These are phyloP conservation scores for Babesia microti DNA, from an alignment of 169 alveolate species.

Conservation along the genomic window DNA sequence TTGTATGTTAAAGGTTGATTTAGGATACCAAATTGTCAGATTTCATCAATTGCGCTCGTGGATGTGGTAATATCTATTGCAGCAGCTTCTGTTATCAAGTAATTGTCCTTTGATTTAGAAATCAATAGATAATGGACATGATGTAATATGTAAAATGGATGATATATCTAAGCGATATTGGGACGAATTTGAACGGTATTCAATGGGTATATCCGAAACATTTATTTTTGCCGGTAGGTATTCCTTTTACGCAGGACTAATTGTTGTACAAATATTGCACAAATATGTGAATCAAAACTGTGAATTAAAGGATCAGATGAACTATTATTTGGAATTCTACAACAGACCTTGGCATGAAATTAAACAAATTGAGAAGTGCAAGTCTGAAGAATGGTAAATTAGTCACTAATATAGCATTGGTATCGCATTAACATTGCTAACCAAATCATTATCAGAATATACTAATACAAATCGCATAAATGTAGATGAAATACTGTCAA, in stretches of 20 bases:
- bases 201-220: too few relatives aligned
- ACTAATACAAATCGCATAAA: neutral
- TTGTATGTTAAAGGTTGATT: neutral
- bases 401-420: conserved; percentile 9
- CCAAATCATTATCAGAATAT: conserved; percentile 2
- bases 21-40: neutral
- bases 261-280: conserved; percentile 8
- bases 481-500: conserved; percentile 5
- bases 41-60: conserved; percentile 1
- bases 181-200: conserved; percentile 22
- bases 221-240: too few relatives aligned
- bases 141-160: conserved; percentile 10
- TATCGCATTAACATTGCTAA: conserved; percentile 11
- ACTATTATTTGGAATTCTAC: conserved; percentile 10
- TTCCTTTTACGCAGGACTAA: neutral
- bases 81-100: conserved; percentile 24
- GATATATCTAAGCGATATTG: conserved; percentile 5
- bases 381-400: neutral
- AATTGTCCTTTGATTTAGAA: conserved; percentile 1
- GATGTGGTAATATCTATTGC: conserved; percentile 16
- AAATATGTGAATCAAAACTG: conserved; percentile 28
- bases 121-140: conserved; percentile 7
- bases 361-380: conserved; percentile 3
- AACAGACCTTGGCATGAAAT: conserved; percentile 22
- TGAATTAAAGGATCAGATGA: conserved; percentile 10